Conservation (phyloP, 2,329 filamentous ascomycete species). For the Dothistroma septosporum region DNA sequence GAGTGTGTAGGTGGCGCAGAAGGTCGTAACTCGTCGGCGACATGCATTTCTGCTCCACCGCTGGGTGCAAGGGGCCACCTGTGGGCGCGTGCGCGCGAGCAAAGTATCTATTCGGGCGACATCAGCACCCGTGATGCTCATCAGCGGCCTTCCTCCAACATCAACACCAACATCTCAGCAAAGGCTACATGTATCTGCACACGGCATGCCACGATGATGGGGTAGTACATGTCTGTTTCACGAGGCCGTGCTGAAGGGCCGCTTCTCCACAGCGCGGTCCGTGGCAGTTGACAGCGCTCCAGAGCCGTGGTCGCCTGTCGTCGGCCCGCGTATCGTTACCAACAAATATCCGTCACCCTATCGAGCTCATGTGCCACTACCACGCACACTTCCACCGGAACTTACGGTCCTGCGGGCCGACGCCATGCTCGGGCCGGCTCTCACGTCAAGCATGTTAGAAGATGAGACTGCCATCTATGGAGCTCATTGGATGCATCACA, state of each 20-base stretch:
- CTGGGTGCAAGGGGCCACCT: not conserved
- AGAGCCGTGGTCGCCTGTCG: not conserved
- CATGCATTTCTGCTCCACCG: not conserved
- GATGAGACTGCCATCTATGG: not conserved
- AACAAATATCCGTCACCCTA: not conserved
- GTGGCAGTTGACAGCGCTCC: not conserved
- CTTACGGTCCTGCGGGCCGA: not conserved
- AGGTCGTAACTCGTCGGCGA: not conserved
- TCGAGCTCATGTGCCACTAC: not conserved
- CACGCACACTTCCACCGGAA: not conserved
- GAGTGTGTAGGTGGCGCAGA: not conserved
- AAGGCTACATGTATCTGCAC: too few relatives aligned
- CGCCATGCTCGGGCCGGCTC: not conserved
- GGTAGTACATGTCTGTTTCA: too few relatives aligned
- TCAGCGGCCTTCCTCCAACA: not conserved
- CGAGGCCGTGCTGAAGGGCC: not conserved
- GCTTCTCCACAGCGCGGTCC: not conserved
- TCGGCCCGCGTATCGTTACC: not conserved
- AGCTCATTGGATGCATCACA: constrained; percentile 2
- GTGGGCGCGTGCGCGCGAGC: not conserved
- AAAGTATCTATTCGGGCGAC: not conserved
- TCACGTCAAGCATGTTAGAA: not conserved
- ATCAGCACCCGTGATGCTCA: not conserved
- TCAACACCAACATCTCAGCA: not conserved
- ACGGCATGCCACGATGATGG: too few relatives aligned